Evolutionary conservation across 2,329 filamentous ascomycete genomes (phyloP).

Genomic region (Bipolaris cookei): DNA sequence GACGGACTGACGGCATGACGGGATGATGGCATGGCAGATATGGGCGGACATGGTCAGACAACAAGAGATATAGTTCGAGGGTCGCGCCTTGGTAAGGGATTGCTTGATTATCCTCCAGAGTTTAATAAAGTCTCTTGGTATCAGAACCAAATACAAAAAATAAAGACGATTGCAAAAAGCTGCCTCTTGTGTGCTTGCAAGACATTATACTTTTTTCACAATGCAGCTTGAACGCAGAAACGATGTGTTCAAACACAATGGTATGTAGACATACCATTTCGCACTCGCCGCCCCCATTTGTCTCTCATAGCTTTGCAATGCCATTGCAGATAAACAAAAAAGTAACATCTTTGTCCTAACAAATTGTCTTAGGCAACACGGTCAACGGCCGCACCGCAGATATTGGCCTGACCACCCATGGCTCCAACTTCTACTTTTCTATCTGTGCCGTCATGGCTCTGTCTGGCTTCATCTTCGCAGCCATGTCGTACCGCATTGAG

Average conservation of each 20-base stretch:
- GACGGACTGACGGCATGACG: conserved; percentile 5
- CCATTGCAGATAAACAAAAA: background rate
- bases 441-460: conserved; percentile 66
- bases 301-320: too few relatives aligned
- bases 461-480: conserved; percentile 61
- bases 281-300: background rate
- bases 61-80: background rate
- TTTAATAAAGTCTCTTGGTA: background rate
- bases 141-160: background rate
- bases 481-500: conserved; percentile 60
- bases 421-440: conserved; percentile 69
- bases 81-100: background rate
- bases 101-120: background rate
- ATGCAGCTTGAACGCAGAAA: conserved; percentile 25
- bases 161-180: background rate
- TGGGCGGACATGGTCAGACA: background rate
- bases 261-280: conserved; percentile 10
- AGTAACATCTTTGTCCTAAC: background rate
- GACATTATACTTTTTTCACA: background rate
- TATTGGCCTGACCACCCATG: conserved; percentile 64
- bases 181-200: background rate
- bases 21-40: background rate
- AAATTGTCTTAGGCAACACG: conserved; percentile 44
- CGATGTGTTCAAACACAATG: conserved; percentile 32
- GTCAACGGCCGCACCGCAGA: conserved; percentile 57